A percentile compares a stretch with the other conserved stretches of the same genome.
These are phyloP conservation scores for Parastagonospora nodorum DNA, from an alignment of 2,329 filamentous ascomycete species.

Conservation along the genomic window DNA sequence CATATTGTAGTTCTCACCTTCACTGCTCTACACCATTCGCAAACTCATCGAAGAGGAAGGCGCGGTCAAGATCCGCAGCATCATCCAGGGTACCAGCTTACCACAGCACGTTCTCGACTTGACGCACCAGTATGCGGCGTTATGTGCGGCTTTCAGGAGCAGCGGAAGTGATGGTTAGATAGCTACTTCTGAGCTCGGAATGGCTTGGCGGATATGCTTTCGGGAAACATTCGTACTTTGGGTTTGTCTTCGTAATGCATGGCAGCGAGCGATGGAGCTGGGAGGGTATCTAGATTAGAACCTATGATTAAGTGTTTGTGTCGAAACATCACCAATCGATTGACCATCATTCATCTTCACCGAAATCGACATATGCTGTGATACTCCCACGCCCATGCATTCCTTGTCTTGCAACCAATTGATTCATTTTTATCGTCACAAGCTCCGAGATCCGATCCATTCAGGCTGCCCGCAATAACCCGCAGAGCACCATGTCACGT, in stretches of 20 bases:
- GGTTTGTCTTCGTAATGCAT: conserved; percentile 14
- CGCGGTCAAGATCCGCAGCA: conserved; percentile 94
- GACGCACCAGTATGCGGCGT: conserved; percentile 92
- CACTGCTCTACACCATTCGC: conserved; percentile 83
- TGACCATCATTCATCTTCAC: background rate
- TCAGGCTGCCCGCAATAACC: conserved; percentile 25
- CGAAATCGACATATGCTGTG: too few species aligned
- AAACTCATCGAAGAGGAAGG: conserved; percentile 97
- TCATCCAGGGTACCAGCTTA: conserved; percentile 93
- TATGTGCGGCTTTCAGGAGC: conserved; percentile 94
- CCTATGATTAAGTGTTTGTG: background rate
- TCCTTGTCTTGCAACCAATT: conserved; percentile 42
- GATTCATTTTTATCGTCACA: conserved; percentile 50
- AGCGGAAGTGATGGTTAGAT: conserved; percentile 81
- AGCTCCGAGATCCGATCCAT: conserved; percentile 34
- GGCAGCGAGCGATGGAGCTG: conserved; percentile 11
- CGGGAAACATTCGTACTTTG: background rate
- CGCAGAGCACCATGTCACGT: conserved; percentile 34
- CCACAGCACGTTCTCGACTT: conserved; percentile 92
- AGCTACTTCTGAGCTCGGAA: background rate
- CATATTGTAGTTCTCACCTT: conserved; percentile 75
- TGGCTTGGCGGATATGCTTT: background rate
- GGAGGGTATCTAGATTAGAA: conserved; percentile 2
- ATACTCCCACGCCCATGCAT: background rate
- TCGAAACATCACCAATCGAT: background rate